Conservation (phyloP, 768 basidiomycete species). For the Lactarius pseudohatsudake region DNA sequence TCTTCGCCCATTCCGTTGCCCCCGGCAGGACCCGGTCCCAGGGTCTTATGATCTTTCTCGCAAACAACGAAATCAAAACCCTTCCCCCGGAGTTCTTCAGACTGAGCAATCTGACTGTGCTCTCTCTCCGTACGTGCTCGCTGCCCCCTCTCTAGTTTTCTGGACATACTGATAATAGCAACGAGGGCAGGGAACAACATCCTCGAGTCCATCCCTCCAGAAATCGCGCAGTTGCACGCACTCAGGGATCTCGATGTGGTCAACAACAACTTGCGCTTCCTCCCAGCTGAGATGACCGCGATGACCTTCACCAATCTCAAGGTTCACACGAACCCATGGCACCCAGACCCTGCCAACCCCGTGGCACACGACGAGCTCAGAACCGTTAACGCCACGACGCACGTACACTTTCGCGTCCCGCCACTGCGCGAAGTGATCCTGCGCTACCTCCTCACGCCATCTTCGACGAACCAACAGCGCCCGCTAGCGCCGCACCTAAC, state of each 20-base stretch:
- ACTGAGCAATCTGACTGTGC: slow-evolving; percentile 27
- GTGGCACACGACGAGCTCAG: no score
- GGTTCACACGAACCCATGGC: slow-evolving; percentile 28
- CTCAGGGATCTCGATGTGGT: slow-evolving; percentile 28
- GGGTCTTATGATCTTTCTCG: slow-evolving; percentile 27
- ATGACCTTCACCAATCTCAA: slow-evolving; percentile 24
- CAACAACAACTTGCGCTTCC: slow-evolving; percentile 25
- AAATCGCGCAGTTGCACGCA: slow-evolving; percentile 24
- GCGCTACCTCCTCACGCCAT: slow-evolving; percentile 26
- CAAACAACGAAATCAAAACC: slow-evolving; percentile 23
- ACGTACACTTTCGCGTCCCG: slow-evolving; percentile 17
- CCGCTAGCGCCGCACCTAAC: background rate
- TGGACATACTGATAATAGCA: background rate
- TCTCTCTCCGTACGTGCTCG: slow-evolving; percentile 24
- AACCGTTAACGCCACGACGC: slow-evolving; percentile 1
- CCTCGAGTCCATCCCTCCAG: slow-evolving; percentile 23
- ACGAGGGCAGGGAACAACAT: slow-evolving; percentile 23
- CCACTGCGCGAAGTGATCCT: slow-evolving; percentile 27
- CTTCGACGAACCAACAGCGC: slow-evolving; percentile 3
- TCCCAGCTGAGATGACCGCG: slow-evolving; percentile 28
- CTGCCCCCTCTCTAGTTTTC: background rate
- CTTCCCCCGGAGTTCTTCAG: slow-evolving; percentile 27
- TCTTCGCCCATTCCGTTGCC: slow-evolving; percentile 1
- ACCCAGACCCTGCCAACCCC: slow-evolving; percentile 14
- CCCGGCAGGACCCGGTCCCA: slow-evolving; percentile 2